A percentile compares a stretch with the other conserved stretches of the same genome.
Evolutionary conservation across 192 early-diverging fungal genomes (phyloP).

Genomic region (Mortierella claussenii): DNA sequence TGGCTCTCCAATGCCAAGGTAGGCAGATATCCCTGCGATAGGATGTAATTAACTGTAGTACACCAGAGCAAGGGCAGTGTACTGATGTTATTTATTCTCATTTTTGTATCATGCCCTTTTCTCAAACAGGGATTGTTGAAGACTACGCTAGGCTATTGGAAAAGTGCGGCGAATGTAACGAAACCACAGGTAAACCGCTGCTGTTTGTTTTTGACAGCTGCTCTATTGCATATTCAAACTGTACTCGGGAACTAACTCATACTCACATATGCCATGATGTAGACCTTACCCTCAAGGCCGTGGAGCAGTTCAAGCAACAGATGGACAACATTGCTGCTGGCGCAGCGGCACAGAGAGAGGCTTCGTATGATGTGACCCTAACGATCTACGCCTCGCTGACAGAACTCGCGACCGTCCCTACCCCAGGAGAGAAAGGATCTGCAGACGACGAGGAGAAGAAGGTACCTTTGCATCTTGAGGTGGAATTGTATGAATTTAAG

Average conservation of each 20-base stretch:
- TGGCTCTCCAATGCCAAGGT: slow-evolving; percentile 22
- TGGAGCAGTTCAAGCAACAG: slow-evolving; percentile 25
- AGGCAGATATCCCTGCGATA: not conserved
- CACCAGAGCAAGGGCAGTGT: too few species aligned
- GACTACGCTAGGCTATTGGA: slow-evolving; percentile 17
- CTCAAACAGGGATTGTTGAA: slow-evolving; percentile 13
- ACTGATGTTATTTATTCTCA: too few species aligned
- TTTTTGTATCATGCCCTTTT: not conserved
- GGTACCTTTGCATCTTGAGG: slow-evolving; percentile 44
- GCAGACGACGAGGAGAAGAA: slow-evolving; percentile 17
- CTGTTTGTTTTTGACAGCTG: too few species aligned
- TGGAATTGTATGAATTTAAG: slow-evolving; percentile 47
- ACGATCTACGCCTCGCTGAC: slow-evolving; percentile 36
- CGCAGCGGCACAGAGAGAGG: slow-evolving; percentile 25
- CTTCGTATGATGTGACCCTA: slow-evolving; percentile 28
- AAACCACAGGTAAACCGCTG: slow-evolving; percentile 18
- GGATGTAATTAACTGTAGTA: too few species aligned
- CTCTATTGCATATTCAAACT: too few species aligned
- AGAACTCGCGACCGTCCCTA: slow-evolving; percentile 23
- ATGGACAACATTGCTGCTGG: slow-evolving; percentile 22
- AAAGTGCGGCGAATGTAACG: slow-evolving; percentile 10
- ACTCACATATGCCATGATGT: not conserved
- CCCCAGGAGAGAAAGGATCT: slow-evolving; percentile 12
- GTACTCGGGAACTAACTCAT: too few species aligned
- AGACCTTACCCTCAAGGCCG: slow-evolving; percentile 26